phyloP scores from a whole-genome alignment of 257 asterid genomes.

The Paraleonurus japonicus region DNA sequence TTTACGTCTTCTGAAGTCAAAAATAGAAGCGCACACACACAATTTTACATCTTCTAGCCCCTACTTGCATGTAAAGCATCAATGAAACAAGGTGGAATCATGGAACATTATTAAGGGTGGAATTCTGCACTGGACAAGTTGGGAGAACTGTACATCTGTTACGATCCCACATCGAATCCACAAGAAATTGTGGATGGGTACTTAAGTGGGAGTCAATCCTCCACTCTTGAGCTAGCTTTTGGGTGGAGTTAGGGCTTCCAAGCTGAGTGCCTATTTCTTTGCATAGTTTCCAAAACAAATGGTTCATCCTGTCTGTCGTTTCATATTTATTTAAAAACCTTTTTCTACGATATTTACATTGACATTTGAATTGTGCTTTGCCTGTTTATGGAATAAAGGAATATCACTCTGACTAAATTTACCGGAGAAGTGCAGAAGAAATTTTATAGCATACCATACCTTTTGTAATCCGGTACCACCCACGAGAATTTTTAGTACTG shows the following conservation, averaged over 20 bases:
- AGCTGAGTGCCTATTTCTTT: too few relatives aligned
- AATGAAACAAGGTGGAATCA: neutral
- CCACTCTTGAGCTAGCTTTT: too few relatives aligned
- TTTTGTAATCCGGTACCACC: neutral
- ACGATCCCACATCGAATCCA: too few relatives aligned
- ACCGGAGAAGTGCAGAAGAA: neutral
- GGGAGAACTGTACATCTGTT: neutral
- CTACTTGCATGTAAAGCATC: neutral
- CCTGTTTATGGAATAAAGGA: neutral
- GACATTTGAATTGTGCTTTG: neutral
- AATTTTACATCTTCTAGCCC: neutral
- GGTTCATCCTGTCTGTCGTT: neutral
- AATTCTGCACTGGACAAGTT: neutral
- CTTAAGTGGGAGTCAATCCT: too few relatives aligned
- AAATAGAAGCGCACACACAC: too few relatives aligned
- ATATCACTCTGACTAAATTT: neutral
- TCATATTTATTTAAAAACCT: neutral
- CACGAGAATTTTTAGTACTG: neutral
- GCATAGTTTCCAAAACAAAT: neutral
- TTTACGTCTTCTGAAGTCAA: too few relatives aligned
- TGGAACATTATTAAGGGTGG: neutral
- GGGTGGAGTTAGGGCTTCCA: too few relatives aligned
- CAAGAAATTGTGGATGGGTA: too few relatives aligned
- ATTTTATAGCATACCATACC: neutral
- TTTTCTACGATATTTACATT: neutral